phyloP scores from a whole-genome alignment of 306 rosid genomes.

The Hippophae tibetana region DNA sequence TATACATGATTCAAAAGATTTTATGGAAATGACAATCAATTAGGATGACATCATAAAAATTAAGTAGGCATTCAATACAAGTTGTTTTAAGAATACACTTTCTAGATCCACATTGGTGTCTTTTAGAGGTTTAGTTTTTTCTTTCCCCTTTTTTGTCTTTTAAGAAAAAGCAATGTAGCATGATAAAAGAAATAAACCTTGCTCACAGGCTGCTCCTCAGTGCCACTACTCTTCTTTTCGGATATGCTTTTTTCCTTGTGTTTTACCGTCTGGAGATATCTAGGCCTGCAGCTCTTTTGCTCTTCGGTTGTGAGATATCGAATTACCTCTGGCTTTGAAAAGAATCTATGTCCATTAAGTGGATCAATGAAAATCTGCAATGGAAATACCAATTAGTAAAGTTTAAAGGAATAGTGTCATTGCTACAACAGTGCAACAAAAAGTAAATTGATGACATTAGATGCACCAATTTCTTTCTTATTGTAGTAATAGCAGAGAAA shows the following conservation, averaged over 20 bases:
- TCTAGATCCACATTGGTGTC: no score
- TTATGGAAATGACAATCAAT: no score
- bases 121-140: background rate
- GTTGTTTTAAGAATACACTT: no score
- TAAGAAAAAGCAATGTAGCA: slow-evolving; percentile 2
- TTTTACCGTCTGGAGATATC: slow-evolving; percentile 38
- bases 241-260: slow-evolving; percentile 17
- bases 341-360: slow-evolving; percentile 42
- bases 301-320: slow-evolving; percentile 51
- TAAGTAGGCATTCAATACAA: no score
- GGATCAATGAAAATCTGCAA: slow-evolving; percentile 75
- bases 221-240: slow-evolving; percentile 29
- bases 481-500: background rate
- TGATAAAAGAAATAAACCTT: slow-evolving; percentile 32
- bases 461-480: background rate
- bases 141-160: background rate
- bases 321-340: slow-evolving; percentile 77
- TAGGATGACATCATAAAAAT: background rate
- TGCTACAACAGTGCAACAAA: background rate
- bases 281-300: slow-evolving; percentile 23
- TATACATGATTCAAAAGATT: no score
- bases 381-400: slow-evolving; percentile 2
- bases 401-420: background rate
- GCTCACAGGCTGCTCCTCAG: slow-evolving; percentile 22
- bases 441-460: background rate